Evolutionary conservation across 2,329 filamentous ascomycete genomes (phyloP), one percentile per base, ranked within the genome.

Genomic region (Drechslerella coelobrocha): DNA sequence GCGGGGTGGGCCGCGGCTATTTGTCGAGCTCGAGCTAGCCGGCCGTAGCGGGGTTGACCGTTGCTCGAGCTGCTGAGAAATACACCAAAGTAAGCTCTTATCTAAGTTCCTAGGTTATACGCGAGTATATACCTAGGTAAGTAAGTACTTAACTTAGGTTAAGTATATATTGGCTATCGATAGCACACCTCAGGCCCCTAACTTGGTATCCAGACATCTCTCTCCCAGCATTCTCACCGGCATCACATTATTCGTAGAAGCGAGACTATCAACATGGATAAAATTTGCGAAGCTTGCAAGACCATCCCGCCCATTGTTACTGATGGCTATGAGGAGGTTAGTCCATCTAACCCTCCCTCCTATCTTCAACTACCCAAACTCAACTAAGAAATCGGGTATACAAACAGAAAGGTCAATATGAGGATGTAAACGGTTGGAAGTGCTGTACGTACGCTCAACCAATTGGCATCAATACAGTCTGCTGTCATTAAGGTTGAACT

Each of bases 201-300:
- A n/a, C n/a, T n/a, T n/a, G n/a, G n/a, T n/a, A n/a, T n/a, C n/a
- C n/a, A n/a, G 34, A 5, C 17, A 10, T 39, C 12, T 2, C 17
- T 39, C 34, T 39, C 34, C 5, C 12, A n/a, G 12, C 4, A 39
- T 14, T 6, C 17, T n/a, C 34, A 39, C n/a, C n/a, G n/a, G n/a
- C n/a, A n/a, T n/a, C n/a, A n/a, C n/a, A n/a, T n/a, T n/a, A n/a
- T n/a, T n/a, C n/a, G n/a, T n/a, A n/a, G n/a, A n/a, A 10, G 45
- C 9, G 37, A 39, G 23, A 59, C n/a, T 29, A 34, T 50, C 45
- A 53, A 29, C 21, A 69, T 69, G 65, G 57, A 69, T 29, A 51
- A 57, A 50, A 47, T 69, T 62, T 69, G 65, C 57, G 57, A 69
- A 50, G 65, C 65, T 29, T 69, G 65, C 57, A 61, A 69, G 24